A percentile compares a stretch with the other conserved stretches of the same genome.
Evolutionary conservation across 2,329 filamentous ascomycete species (phyloP).

Genomic region (Ramularia endophylla): DNA sequence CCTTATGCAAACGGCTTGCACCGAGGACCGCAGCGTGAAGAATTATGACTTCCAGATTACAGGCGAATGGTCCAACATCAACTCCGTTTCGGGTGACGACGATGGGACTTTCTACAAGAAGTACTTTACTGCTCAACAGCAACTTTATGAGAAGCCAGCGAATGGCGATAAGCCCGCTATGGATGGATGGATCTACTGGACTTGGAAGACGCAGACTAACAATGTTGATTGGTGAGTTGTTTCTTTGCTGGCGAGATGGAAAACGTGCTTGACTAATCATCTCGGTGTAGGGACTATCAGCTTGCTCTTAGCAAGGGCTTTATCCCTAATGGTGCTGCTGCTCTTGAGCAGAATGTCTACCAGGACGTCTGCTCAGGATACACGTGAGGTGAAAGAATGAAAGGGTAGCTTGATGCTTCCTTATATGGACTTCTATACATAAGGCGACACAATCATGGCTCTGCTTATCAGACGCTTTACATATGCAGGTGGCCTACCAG

Average conservation of each 20-base stretch:
- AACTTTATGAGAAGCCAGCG: slow-evolving; percentile 7
- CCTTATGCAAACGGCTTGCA: slow-evolving; percentile 9
- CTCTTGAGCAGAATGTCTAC: slow-evolving; percentile 9
- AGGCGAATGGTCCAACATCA: slow-evolving; percentile 8
- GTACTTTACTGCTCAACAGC: slow-evolving; percentile 10
- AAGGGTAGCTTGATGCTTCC: too few species aligned
- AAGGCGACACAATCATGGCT: too few species aligned
- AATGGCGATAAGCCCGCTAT: slow-evolving; percentile 1
- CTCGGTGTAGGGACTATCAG: slow-evolving; percentile 7
- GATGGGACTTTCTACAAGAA: slow-evolving; percentile 4
- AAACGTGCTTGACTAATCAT: too few species aligned
- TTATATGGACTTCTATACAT: too few species aligned
- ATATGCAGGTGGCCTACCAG: too few species aligned
- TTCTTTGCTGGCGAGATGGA: too few species aligned
- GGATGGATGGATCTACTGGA: slow-evolving; percentile 10
- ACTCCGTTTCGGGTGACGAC: slow-evolving; percentile 5
- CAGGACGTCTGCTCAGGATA: slow-evolving; percentile 11
- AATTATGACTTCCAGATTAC: slow-evolving; percentile 8
- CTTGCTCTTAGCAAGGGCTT: slow-evolving; percentile 6
- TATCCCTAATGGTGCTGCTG: slow-evolving; percentile 7
- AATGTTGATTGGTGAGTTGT: slow-evolving; percentile 5
- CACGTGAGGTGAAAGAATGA: too few species aligned
- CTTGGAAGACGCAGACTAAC: slow-evolving; percentile 10
- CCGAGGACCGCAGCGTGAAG: slow-evolving; percentile 4
- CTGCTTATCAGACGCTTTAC: too few species aligned